Evolutionary conservation across 257 asterid genomes (phyloP), one percentile per base, ranked within the genome.

Genomic region (Eucommia ulmoides): DNA sequence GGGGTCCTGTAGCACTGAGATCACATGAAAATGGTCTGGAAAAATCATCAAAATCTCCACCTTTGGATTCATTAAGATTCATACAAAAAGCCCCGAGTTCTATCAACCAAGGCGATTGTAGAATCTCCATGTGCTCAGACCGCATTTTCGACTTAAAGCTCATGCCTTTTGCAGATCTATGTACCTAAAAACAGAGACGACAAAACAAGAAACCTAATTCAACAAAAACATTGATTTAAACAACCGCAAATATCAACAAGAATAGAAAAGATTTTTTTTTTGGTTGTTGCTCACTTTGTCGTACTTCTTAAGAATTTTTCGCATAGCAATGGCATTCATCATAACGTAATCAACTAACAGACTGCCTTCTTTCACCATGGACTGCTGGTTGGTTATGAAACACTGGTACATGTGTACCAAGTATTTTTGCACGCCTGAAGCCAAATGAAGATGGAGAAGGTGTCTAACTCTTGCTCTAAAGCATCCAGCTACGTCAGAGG

Each of bases 281-380:
- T n/a, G n/a, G n/a, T n/a, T n/a, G n/a, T 20, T 3, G 25, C 67
- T 70, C 69, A 87, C 97, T 65, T 81, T 83, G 61, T 83, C 97
- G 51, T 88, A 88, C 71, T 88, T 88, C 81, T 83, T 83, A 46
- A 88, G 95, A 59, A 88, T 84, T 74, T 88, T 88, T 26, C 84
- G 75, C 74, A 88, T 73, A 56, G 95, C 97, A 51, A 79, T 64
- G 20, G 93, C 92, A 65, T 88, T 88, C 85, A 88, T 81, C 56
- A 64, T 67, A 21, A 70, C 91, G 51, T 88, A 88, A 60, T 88
- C 79, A 26, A 82, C 62, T 44, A 84, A 59, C 76, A 79, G 69
- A 33, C 55, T 71, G 65, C 91, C 77, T 68, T 84, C 82, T 62
- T 75, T 71, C 20, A 69, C 79, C 60, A 79, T 74, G 41, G 76